Evolutionary conservation across 176 grass and related monocot species (phyloP), one percentile per base, ranked within the genome.

Genomic region (Carex myosuroides): DNA sequence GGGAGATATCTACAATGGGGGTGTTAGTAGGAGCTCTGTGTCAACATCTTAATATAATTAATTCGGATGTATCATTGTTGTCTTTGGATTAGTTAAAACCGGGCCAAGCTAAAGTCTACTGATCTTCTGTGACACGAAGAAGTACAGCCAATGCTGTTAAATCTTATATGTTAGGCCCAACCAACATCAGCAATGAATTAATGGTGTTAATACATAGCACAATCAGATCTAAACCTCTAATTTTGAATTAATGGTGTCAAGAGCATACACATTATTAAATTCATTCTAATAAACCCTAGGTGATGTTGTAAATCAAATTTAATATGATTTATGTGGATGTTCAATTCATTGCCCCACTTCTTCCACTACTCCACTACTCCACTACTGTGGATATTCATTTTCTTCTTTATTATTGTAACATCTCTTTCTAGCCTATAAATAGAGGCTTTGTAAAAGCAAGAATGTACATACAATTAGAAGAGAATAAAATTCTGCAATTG

Each of bases 51-150:
- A 30, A 42, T 5, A 67, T 83, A 68, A 30, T 70, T 83, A 83
- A 83, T 68, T 62, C 60, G 24, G 58, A 8, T 68, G 62, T 68
- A 83, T 66, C 81, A 83, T 83, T 68, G 41, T 69, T 83, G 69
- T 83, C 81, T 69, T 83, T 83, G 81, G 60, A 83, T 67, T 83
- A 83, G 81, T 83, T 69, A 83, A 6, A 22, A 83, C 41, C 55
- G 12, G 62, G 62, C 21, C 62, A 16, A 42, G 44, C 61, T 35
- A 18, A 52, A 62, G 18, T 24, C 1, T 16, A 52, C 17, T 1
- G 58, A 83, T 83, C 62, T 54, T 68, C 42, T 69, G 21, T n/a
- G 81, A 4, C 58, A 42, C 17, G 64, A 12, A 64, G 11, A 3
- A 3, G 5, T 48, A 18, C 59, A 81, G 60, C 79, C 30, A 81